Conservation (phyloP, 108 stramenopile species). For the Aurantiochytrium sp. region DNA sequence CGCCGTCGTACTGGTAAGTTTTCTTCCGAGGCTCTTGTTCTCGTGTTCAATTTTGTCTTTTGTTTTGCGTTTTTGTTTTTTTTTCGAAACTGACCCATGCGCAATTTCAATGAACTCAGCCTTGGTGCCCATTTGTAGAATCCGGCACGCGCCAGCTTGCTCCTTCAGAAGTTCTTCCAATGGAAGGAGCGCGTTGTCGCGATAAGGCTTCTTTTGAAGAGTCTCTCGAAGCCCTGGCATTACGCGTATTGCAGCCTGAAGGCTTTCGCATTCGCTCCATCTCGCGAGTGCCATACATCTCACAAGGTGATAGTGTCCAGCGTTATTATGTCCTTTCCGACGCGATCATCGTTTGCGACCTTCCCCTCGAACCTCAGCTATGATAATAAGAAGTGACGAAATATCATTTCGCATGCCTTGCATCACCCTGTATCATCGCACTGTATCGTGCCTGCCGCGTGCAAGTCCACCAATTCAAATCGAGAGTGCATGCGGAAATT, state of each 20-base stretch:
- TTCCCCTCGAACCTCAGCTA: background rate
- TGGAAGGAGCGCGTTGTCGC: background rate
- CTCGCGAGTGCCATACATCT: background rate
- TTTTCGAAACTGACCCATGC: background rate
- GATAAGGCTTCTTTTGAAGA: background rate
- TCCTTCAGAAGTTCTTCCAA: background rate
- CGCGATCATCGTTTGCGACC: background rate
- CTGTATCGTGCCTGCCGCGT: too few relatives aligned
- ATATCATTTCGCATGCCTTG: too few relatives aligned
- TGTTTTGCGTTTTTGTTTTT: background rate
- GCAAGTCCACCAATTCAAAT: too few relatives aligned
- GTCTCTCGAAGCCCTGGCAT: background rate
- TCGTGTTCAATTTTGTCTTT: too few relatives aligned
- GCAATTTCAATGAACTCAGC: background rate
- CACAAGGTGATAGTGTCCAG: background rate
- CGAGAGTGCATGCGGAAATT: too few relatives aligned
- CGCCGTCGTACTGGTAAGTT: constrained; percentile 1
- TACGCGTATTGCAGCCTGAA: background rate
- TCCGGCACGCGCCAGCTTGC: background rate
- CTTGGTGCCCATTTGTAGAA: constrained; percentile 8
- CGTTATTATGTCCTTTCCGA: background rate
- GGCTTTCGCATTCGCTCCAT: background rate
- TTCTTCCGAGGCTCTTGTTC: background rate
- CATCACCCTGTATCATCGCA: too few relatives aligned
- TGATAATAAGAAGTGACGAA: too few relatives aligned